Conservation (phyloP, 441 rosid genomes). For the Gossypium aridum region DNA sequence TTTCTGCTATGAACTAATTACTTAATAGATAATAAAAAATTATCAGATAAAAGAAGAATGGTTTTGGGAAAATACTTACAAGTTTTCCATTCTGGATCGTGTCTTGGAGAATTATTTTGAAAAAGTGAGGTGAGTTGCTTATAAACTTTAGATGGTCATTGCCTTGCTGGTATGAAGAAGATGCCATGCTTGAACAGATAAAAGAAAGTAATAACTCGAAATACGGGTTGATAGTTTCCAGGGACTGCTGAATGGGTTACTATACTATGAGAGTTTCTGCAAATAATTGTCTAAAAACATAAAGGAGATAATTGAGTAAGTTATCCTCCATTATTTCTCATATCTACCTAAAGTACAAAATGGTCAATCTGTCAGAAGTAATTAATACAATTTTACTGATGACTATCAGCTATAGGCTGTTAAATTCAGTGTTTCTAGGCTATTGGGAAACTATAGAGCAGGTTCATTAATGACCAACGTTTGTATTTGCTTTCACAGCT, state of each 20-base stretch:
- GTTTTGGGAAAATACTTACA: background rate
- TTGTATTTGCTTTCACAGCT: background rate
- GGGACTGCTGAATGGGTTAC: no score
- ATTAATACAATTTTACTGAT: background rate
- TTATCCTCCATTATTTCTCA: background rate
- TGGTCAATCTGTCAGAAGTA: no score
- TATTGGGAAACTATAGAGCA: background rate
- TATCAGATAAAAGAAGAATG: background rate
- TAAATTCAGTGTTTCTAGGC: background rate
- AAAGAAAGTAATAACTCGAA: no score
- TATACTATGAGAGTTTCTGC: no score
- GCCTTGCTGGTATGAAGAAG: background rate
- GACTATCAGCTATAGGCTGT: background rate
- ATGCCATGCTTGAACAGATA: background rate
- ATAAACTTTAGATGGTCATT: background rate
- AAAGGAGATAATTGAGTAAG: no score
- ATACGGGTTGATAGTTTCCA: no score
- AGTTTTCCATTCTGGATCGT: background rate
- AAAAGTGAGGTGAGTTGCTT: background rate
- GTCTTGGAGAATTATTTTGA: background rate
- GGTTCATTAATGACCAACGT: background rate
- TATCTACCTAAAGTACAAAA: background rate
- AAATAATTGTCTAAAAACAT: no score
- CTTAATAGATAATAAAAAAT: background rate
- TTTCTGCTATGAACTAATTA: background rate